Base-by-base conservation (phyloP, 1,139 yeast species). In the Meyerozyma guilliermondii region DNA sequence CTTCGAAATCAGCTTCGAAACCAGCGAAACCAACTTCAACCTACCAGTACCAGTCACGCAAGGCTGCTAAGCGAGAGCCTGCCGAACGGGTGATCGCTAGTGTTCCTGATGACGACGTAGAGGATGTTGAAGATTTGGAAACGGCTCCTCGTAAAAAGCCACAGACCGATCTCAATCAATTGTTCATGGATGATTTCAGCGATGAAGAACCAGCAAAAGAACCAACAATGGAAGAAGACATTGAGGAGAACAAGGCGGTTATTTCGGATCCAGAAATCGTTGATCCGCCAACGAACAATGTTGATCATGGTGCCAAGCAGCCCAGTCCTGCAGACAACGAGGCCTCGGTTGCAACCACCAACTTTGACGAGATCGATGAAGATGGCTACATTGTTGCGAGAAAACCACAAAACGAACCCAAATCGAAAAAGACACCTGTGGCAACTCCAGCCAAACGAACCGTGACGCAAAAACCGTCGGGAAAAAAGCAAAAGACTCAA, bases 41-140 rank as follows among this genome's bases (percentile, higher is more conserved):
- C 4, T 68, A 63, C 49, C 65, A 63, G 41, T 71, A 71, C 48
- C 68, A 69, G 48, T 70, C 76, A 2, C 54, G 76, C 22, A 71
- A 71, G 43, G 33, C 51, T 14, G 68, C 66, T 35, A 52, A 48
- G 11, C 53, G 50, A 30, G 58, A 56, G 30, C 71, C 71, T 2
- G 64, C 57, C 40, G 74, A 71, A 40, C 55, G 71, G 36, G 71
- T 70, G 16, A 64, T 70, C 2, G 54, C 65, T 8, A 64, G 74
- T 0, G 44, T 44, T 33, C 50, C 45, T 5, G 47, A 36, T 9
- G 54, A 52, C 2, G 58, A 50, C 3, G 64, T 48, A 1, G 51
- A 41, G 11, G 52, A 45, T 17, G 54, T 48, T 4, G 52, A 43
- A 5, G 42, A 24, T n/a, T 43, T 35, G n/a, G 41, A 26, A n/a